These are phyloP conservation scores for Hypomyces perniciosus DNA, from an alignment of 2,329 filamentous ascomycete genomes.

Conservation along the genomic window DNA sequence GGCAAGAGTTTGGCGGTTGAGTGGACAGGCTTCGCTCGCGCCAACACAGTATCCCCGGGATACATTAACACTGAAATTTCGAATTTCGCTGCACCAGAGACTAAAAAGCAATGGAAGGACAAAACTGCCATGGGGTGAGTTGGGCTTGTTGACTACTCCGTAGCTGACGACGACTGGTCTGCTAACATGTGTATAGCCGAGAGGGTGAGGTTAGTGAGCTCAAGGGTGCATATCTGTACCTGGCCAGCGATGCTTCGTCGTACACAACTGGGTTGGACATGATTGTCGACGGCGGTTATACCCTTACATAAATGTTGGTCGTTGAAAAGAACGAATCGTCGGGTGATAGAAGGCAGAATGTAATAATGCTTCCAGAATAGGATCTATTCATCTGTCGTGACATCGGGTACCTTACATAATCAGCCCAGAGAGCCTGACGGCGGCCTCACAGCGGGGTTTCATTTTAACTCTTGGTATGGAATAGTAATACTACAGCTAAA, in stretches of 20 bases:
- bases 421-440: no score
- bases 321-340: neutral
- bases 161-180: neutral
- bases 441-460: no score
- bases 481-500: no score
- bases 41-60: constrained; percentile 67
- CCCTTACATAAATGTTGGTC: constrained; percentile 35
- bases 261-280: constrained; percentile 75
- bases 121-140: constrained; percentile 71
- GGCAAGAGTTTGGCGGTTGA: constrained; percentile 68
- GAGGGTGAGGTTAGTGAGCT: constrained; percentile 69
- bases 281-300: constrained; percentile 70
- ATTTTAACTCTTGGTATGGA: no score
- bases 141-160: neutral
- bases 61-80: constrained; percentile 72
- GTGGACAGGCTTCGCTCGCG: constrained; percentile 69
- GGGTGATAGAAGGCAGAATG: neutral
- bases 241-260: constrained; percentile 74
- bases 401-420: no score
- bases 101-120: constrained; percentile 66
- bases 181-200: constrained; percentile 37
- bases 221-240: constrained; percentile 76
- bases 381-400: neutral
- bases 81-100: constrained; percentile 57
- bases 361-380: neutral